Conservation (phyloP, 192 early-diverging fungal species). For the Spizellomyces punctatus region DNA sequence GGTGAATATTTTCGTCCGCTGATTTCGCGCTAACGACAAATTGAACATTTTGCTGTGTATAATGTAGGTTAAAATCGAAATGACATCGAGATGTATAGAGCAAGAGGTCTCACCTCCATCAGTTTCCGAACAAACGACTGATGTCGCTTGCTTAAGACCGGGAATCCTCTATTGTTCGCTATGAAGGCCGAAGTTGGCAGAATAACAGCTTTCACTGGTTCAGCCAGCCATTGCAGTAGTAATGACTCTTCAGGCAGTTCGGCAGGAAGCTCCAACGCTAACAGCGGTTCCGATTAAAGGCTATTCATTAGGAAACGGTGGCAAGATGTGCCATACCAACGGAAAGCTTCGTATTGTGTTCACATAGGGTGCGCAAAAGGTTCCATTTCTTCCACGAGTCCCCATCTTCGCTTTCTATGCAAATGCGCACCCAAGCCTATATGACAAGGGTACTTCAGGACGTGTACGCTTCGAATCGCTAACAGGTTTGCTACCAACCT, state of each 20-base stretch:
- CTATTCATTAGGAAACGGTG: neutral
- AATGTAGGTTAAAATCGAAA: neutral
- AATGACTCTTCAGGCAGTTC: conserved; percentile 48
- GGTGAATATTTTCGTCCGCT: conserved; percentile 28
- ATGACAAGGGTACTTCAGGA: neutral
- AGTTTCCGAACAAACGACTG: conserved; percentile 70
- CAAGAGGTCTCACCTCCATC: conserved; percentile 15
- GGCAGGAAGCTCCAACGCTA: conserved; percentile 61
- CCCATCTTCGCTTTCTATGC: conserved; percentile 28
- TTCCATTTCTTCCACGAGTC: conserved; percentile 83
- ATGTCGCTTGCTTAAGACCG: conserved; percentile 80
- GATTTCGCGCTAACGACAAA: conserved; percentile 45
- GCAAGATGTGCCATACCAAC: conserved; percentile 43
- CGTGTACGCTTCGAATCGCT: no score
- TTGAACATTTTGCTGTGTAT: conserved; percentile 27
- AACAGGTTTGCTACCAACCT: conserved; percentile 6
- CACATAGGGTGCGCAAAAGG: conserved; percentile 67
- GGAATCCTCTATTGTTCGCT: conserved; percentile 79
- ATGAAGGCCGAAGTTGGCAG: conserved; percentile 76
- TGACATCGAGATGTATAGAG: neutral
- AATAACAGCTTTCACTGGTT: conserved; percentile 80
- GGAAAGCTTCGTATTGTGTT: conserved; percentile 65
- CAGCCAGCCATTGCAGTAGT: conserved; percentile 78
- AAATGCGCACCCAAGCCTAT: conserved; percentile 51
- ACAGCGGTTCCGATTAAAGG: conserved; percentile 30